Evolutionary conservation across 202 grass and related monocot genomes (phyloP).

Genomic region (Cymbopogon flexuosus): DNA sequence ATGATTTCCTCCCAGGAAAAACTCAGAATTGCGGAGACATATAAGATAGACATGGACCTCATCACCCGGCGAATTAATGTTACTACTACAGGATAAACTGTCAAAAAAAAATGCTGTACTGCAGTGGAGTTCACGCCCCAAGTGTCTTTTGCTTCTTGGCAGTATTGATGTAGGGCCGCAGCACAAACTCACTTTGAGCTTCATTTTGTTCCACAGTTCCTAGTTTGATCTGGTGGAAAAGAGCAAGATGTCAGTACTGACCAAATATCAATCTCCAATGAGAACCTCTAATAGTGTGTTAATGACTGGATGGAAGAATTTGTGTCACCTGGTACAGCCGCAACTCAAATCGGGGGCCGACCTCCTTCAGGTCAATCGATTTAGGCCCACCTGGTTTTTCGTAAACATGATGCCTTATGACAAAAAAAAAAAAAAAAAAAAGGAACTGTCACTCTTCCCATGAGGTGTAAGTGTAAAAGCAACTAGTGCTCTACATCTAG

Average conservation of each 20-base stretch:
- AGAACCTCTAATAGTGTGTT: neutral
- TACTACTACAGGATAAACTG: neutral
- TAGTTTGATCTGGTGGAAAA: conserved; percentile 52
- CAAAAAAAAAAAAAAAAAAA: neutral
- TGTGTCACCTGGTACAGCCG: conserved; percentile 62
- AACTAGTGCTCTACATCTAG: neutral
- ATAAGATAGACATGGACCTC: neutral
- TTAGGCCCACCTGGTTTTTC: conserved; percentile 73
- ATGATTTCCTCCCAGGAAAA: neutral
- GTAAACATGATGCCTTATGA: conserved; percentile 66
- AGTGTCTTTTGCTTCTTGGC: conserved; percentile 71
- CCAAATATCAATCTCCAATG: neutral
- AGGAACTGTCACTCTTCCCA: neutral
- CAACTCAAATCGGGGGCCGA: conserved; percentile 78
- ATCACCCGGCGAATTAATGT: neutral
- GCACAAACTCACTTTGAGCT: conserved; percentile 65
- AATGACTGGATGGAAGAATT: neutral
- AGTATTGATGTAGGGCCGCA: conserved; percentile 68
- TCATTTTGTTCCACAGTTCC: conserved; percentile 72
- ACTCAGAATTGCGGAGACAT: neutral
- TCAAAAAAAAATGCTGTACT: neutral
- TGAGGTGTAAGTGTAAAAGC: neutral
- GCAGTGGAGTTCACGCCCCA: conserved; percentile 24
- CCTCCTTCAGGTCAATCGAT: conserved; percentile 82
- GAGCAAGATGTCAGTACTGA: neutral